Evolutionary conservation across 2,329 filamentous ascomycete genomes (phyloP).

Genomic region (Penicillium sclerotiorum): DNA sequence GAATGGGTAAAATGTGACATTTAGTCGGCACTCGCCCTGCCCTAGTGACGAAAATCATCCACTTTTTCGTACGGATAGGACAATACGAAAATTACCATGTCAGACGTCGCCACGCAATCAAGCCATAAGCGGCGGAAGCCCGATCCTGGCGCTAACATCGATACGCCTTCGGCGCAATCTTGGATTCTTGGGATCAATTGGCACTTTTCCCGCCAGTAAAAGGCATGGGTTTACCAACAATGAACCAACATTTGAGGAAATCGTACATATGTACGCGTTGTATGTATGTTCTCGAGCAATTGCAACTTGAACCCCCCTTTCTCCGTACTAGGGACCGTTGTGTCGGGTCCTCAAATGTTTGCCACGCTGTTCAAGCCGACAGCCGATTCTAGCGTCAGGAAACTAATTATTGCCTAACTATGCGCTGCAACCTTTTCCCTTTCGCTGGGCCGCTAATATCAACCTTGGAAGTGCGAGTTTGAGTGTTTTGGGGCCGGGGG

Average conservation of each 20-base stretch:
- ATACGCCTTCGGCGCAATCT: background rate
- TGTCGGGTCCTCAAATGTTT: background rate
- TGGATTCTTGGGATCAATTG: too few relatives aligned
- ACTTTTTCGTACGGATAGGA: background rate
- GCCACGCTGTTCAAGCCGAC: background rate
- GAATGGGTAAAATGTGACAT: background rate
- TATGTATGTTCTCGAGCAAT: too few relatives aligned
- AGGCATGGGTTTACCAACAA: background rate
- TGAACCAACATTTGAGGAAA: background rate
- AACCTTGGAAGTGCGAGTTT: background rate
- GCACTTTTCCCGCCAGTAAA: background rate
- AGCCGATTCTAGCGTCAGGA: background rate
- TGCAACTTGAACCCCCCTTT: background rate
- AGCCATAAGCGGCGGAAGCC: background rate
- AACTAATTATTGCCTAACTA: background rate
- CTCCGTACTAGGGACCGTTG: background rate
- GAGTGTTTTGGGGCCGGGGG: background rate
- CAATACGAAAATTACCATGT: background rate
- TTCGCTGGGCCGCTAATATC: background rate
- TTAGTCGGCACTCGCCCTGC: background rate
- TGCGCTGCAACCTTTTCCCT: background rate
- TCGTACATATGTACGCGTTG: too few relatives aligned
- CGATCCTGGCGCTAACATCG: constrained; percentile 1
- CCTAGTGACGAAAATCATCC: background rate
- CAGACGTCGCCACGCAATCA: background rate